Conservation (phyloP, 2,329 filamentous ascomycete species). For the Phialophora tarda region DNA sequence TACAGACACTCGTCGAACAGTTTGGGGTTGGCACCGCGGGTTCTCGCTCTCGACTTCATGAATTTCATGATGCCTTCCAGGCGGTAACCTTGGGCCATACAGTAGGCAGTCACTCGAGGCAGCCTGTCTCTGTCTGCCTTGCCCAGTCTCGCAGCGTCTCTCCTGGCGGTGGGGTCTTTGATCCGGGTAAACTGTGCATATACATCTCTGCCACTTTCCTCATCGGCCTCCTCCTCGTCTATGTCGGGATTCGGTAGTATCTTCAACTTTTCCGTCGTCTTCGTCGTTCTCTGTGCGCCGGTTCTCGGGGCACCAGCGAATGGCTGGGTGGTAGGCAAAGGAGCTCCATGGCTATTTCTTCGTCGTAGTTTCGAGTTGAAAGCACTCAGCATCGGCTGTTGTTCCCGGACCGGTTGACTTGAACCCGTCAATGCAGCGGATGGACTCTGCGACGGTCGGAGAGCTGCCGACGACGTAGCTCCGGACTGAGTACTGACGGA, state of each 20-base stretch:
- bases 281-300: conserved; percentile 91
- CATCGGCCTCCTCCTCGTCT: conserved; percentile 75
- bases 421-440: conserved; percentile 45
- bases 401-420: conserved; percentile 47
- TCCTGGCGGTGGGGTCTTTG: conserved; percentile 89
- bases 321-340: conserved; percentile 53
- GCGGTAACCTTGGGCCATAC: conserved; percentile 88
- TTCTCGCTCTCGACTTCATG: conserved; percentile 80
- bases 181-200: conserved; percentile 98
- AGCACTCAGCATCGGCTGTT: conserved; percentile 70
- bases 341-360: conserved; percentile 78
- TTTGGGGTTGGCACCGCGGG: conserved; percentile 82
- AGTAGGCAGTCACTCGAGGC: conserved; percentile 94
- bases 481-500: conserved; percentile 53
- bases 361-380: conserved; percentile 87
- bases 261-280: conserved; percentile 96
- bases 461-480: conserved; percentile 48
- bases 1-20: conserved; percentile 98
- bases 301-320: conserved; percentile 68
- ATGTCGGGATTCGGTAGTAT: conserved; percentile 90
- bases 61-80: conserved; percentile 89
- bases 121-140: conserved; percentile 89
- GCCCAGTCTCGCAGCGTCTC: conserved; percentile 88
- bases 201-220: conserved; percentile 91
- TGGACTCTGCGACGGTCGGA: conserved; percentile 50